Percentiles rank a stretch among this genome's conserved stretches.
Conservation (phyloP, 2,329 filamentous ascomycete genomes). For the Cordyceps javanica region DNA sequence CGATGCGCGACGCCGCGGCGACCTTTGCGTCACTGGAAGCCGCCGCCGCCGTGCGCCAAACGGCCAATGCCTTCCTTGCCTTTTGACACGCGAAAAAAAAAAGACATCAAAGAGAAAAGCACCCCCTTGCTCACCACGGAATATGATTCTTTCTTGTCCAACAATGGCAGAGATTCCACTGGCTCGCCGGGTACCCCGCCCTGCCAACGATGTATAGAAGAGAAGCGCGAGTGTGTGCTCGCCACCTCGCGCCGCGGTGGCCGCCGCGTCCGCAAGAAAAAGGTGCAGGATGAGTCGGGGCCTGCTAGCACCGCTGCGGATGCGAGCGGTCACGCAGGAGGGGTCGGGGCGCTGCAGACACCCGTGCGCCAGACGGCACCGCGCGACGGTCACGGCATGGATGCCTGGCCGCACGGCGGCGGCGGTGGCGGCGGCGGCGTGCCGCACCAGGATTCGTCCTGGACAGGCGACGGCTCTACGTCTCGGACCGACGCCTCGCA, state of each 20-base stretch:
- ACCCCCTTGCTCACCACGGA: neutral
- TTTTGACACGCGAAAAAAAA: no score
- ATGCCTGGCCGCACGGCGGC: conserved; percentile 14
- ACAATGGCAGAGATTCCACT: conserved; percentile 24
- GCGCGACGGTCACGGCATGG: neutral
- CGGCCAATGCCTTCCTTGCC: neutral
- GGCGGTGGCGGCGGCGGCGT: neutral
- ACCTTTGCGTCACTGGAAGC: no score
- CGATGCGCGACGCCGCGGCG: no score
- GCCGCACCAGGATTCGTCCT: conserved; percentile 1
- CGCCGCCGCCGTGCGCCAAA: neutral
- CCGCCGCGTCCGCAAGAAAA: conserved; percentile 18
- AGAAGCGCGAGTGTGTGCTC: conserved; percentile 32
- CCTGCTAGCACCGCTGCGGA: neutral
- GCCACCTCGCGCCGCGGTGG: conserved; percentile 35
- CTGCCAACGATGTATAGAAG: conserved; percentile 32
- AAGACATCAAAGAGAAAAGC: no score
- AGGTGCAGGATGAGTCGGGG: neutral
- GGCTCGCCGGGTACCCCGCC: conserved; percentile 30
- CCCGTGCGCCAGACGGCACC: neutral
- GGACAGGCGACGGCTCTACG: conserved; percentile 8
- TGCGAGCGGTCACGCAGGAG: neutral
- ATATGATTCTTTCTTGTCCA: neutral
- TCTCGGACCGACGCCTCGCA: conserved; percentile 12
- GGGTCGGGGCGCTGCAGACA: neutral